Percentiles rank a stretch among this genome's conserved stretches.
Evolutionary conservation across 805 yeast genomes (phyloP).

Genomic region (Candida vaughaniae): DNA sequence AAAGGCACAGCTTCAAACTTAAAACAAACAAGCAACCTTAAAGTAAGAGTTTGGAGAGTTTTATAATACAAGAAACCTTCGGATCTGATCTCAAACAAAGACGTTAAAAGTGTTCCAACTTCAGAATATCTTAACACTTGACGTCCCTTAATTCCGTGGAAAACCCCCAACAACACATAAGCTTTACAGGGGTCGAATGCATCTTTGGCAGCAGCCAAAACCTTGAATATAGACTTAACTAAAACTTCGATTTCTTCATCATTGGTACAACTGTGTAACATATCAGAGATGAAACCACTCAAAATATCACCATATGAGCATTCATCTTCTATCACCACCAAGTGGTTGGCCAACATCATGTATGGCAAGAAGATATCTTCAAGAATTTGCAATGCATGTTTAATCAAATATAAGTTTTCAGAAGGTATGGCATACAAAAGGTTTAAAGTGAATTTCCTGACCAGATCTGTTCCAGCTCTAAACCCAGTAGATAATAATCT

Average conservation of each 20-base stretch:
- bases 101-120: constrained; percentile 23
- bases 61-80: constrained; percentile 57
- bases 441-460: constrained; percentile 59
- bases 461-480: constrained; percentile 73
- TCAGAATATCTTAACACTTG: constrained; percentile 21
- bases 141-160: constrained; percentile 44
- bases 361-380: constrained; percentile 54
- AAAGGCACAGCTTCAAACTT: constrained; percentile 23
- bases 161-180: constrained; percentile 56
- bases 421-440: constrained; percentile 53
- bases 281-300: constrained; percentile 41
- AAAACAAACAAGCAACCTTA: constrained; percentile 45
- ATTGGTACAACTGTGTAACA: constrained; percentile 28
- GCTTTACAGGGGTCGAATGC: constrained; percentile 72
- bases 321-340: constrained; percentile 37
- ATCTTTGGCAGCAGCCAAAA: constrained; percentile 47
- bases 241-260: constrained; percentile 25
- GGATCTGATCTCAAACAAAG: constrained; percentile 32
- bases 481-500: constrained; percentile 74
- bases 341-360: constrained; percentile 63
- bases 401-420: constrained; percentile 38
- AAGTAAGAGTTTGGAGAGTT: constrained; percentile 50
- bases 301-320: constrained; percentile 64
- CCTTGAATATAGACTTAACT: constrained; percentile 32
- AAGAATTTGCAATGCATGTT: constrained; percentile 42